These are phyloP conservation scores for Fusarium brachygibbosum DNA, from an alignment of 2,329 filamentous ascomycete genomes.

Conservation along the genomic window DNA sequence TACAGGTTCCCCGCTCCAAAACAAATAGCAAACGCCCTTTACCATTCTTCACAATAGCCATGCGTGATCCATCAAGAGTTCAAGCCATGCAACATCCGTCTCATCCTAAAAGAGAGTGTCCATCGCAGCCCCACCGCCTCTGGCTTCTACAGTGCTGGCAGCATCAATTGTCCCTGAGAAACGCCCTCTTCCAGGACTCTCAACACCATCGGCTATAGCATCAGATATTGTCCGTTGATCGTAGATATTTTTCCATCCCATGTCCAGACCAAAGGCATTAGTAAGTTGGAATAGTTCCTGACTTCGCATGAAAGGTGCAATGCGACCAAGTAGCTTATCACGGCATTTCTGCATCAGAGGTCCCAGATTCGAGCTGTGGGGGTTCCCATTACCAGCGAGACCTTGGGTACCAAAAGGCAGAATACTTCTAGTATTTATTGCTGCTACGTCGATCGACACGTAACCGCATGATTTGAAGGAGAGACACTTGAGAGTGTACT, in stretches of 20 bases:
- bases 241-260: slow-evolving; percentile 57
- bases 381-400: slow-evolving; percentile 42
- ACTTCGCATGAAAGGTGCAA: slow-evolving; percentile 50
- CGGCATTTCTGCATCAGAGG: slow-evolving; percentile 54
- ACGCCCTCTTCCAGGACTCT: slow-evolving; percentile 55
- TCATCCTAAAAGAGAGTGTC: slow-evolving; percentile 11
- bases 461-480: slow-evolving; percentile 74
- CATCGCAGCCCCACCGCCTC: background rate
- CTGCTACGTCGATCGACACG: slow-evolving; percentile 57
- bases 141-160: slow-evolving; percentile 10
- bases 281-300: slow-evolving; percentile 51
- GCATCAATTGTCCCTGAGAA: slow-evolving; percentile 56
- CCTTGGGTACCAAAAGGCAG: slow-evolving; percentile 47
- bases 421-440: slow-evolving; percentile 56
- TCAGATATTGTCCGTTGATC: slow-evolving; percentile 49
- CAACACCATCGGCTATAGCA: slow-evolving; percentile 55
- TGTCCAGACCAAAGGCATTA: slow-evolving; percentile 52
- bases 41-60: background rate
- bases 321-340: slow-evolving; percentile 55
- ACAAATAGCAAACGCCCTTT: slow-evolving; percentile 4
- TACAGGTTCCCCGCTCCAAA: background rate
- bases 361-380: slow-evolving; percentile 44
- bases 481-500: slow-evolving; percentile 56
- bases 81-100: background rate
- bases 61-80: background rate